A percentile compares a stretch with the other conserved stretches of the same genome.
These are phyloP conservation scores for Podospora pseudocomata DNA, from an alignment of 495 filamentous ascomycete species.

Conservation along the genomic window DNA sequence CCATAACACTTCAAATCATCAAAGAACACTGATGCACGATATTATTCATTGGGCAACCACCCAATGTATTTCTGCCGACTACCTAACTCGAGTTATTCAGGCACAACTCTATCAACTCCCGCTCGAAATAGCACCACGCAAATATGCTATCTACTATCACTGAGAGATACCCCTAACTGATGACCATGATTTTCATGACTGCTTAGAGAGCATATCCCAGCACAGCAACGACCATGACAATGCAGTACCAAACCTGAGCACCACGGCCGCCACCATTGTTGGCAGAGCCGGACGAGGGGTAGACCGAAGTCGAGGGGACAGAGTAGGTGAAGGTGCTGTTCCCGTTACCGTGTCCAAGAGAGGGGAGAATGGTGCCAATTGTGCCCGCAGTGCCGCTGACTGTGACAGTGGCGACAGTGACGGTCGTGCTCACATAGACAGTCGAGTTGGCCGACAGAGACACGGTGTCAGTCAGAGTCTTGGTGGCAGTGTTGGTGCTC, in stretches of 20 bases:
- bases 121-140: not conserved
- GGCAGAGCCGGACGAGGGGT: not conserved
- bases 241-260: not conserved
- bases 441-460: not conserved
- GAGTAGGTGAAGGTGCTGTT: constrained; percentile 8
- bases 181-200: not conserved
- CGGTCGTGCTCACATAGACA: not conserved
- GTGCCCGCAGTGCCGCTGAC: not conserved
- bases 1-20: not conserved
- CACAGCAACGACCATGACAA: constrained; percentile 3
- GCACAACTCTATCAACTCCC: not conserved
- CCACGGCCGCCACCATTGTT: constrained; percentile 1
- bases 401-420: not conserved
- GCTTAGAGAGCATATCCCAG: not conserved
- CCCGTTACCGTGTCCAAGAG: not conserved
- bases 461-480: not conserved
- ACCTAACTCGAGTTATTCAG: not conserved
- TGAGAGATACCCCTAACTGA: not conserved
- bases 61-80: not conserved
- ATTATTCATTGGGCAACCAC: not conserved
- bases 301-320: constrained; percentile 3
- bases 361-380: not conserved
- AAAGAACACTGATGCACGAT: not conserved
- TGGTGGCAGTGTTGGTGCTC: not conserved
- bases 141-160: not conserved